Conservation (phyloP, 441 rosid species). For the Gossypium lobatum region DNA sequence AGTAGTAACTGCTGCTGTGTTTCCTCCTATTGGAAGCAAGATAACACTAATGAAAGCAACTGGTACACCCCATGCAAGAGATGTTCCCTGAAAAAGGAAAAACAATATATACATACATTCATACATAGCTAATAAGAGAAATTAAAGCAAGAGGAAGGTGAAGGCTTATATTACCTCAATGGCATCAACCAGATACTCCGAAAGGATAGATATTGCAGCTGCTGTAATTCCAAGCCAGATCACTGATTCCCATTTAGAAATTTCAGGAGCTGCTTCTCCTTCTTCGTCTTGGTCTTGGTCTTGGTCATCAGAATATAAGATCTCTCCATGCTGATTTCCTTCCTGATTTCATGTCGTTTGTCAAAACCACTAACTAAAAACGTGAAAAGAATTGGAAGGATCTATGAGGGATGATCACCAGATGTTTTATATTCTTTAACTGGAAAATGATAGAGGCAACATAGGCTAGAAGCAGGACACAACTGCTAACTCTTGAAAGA, state of each 20-base stretch:
- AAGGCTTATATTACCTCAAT: constrained; percentile 46
- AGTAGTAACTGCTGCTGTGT: constrained; percentile 89
- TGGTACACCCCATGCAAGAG: constrained; percentile 66
- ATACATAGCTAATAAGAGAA: not conserved
- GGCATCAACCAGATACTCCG: constrained; percentile 84
- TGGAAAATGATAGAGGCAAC: constrained; percentile 72
- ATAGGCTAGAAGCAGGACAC: constrained; percentile 77
- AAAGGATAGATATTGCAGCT: constrained; percentile 64
- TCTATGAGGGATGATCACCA: constrained; percentile 30
- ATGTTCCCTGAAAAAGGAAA: constrained; percentile 51
- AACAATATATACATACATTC: no score
- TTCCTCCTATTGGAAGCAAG: constrained; percentile 84
- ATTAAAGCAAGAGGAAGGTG: not conserved
- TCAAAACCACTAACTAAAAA: constrained; percentile 4
- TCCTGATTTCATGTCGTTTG: constrained; percentile 39
- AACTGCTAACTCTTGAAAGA: constrained; percentile 85
- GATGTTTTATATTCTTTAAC: constrained; percentile 46
- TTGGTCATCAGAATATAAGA: not conserved
- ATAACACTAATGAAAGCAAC: constrained; percentile 71
- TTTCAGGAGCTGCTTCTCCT: constrained; percentile 60
- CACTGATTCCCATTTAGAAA: constrained; percentile 71
- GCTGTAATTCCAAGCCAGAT: constrained; percentile 72
- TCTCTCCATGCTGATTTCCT: constrained; percentile 36
- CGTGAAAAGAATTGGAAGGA: not conserved
- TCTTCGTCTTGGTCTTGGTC: constrained; percentile 17